These are phyloP conservation scores for Areca catechu DNA, from an alignment of 176 grass and related monocot species.

Conservation along the genomic window DNA sequence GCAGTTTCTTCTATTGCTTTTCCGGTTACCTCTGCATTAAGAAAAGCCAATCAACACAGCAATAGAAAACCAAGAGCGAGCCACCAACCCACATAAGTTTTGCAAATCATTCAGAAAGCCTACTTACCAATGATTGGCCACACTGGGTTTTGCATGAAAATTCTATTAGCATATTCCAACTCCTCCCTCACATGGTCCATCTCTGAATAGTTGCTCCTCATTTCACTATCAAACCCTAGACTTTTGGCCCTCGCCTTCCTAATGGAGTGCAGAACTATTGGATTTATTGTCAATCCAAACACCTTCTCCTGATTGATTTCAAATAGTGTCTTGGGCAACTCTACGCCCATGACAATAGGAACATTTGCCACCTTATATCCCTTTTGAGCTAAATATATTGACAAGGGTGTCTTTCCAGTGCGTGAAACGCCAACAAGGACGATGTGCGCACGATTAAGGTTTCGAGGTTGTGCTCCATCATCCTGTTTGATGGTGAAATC, in stretches of 20 bases:
- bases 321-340: conserved; percentile 68
- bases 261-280: conserved; percentile 68
- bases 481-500: conserved; percentile 99
- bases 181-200: conserved; percentile 81
- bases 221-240: conserved; percentile 57
- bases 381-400: conserved; percentile 92
- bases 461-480: conserved; percentile 82
- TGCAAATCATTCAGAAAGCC: conserved; percentile 21
- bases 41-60: conserved; percentile 16
- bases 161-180: conserved; percentile 50
- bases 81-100: conserved; percentile 4
- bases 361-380: conserved; percentile 97
- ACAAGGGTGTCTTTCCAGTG: conserved; percentile 88
- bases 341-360: conserved; percentile 79
- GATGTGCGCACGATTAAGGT: conserved; percentile 62
- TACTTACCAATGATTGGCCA: conserved; percentile 91
- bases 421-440: conserved; percentile 91
- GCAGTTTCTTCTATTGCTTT: conserved; percentile 99
- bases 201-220: conserved; percentile 77
- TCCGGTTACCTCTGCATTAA: conserved; percentile 69
- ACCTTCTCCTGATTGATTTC: conserved; percentile 69
- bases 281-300: conserved; percentile 82
- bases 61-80: conserved; percentile 8
- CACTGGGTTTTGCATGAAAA: conserved; percentile 55
- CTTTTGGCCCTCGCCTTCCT: conserved; percentile 76